A percentile compares a stretch with the other conserved stretches of the same genome.
Evolutionary conservation across 306 rosid genomes (phyloP).

Genomic region (Dryas alaskensis): DNA sequence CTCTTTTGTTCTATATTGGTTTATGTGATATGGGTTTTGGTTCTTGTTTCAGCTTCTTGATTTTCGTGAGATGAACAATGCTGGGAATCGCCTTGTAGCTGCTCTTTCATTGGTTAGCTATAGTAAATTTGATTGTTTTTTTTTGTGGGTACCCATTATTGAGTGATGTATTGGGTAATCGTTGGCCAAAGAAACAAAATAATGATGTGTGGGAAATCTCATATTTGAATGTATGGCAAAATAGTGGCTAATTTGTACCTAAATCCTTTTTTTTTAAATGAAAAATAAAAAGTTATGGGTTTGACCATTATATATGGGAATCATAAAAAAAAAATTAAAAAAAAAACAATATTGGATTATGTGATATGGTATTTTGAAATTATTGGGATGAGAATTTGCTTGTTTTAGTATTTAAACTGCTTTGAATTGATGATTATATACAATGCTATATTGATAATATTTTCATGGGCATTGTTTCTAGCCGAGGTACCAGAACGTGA

Average conservation of each 20-base stretch:
- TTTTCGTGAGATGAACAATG: slow-evolving; percentile 61
- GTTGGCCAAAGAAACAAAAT: background rate
- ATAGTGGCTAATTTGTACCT: background rate
- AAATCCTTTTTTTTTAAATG: background rate
- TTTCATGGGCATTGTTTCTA: slow-evolving; percentile 30
- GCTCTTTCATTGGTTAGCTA: slow-evolving; percentile 69
- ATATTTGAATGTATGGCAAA: background rate
- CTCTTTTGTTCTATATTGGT: background rate
- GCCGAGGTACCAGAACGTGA: slow-evolving; percentile 61
- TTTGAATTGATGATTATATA: slow-evolving; percentile 1
- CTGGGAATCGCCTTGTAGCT: slow-evolving; percentile 64
- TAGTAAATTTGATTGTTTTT: background rate
- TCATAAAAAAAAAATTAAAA: background rate
- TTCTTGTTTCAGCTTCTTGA: slow-evolving; percentile 41
- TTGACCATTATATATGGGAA: background rate
- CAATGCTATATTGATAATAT: slow-evolving; percentile 18
- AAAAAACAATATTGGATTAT: background rate
- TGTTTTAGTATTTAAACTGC: background rate
- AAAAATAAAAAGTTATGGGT: background rate
- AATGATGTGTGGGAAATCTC: background rate
- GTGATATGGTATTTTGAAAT: background rate
- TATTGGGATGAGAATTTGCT: background rate
- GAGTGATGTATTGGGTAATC: background rate
- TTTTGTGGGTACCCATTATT: background rate
- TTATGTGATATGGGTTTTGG: background rate